Percentiles rank a stretch among this genome's conserved stretches.
Evolutionary conservation across 78 protist species (phyloP).

Genomic region (Pelomyxa schiedti): DNA sequence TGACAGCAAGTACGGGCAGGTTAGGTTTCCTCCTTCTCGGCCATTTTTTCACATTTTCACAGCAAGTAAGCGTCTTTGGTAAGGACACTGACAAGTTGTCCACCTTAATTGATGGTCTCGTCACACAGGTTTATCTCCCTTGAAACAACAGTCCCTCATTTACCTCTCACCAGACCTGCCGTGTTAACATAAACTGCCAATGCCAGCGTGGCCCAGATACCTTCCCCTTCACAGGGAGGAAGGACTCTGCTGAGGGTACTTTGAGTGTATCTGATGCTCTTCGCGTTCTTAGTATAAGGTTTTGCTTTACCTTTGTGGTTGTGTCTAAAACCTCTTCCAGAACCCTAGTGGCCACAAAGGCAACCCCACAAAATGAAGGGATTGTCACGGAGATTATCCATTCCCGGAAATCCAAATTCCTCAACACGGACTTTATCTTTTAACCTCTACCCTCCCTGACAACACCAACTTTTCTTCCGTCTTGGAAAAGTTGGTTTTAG

Average conservation of each 20-base stretch:
- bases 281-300: neutral
- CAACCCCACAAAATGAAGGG: neutral
- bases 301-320: too few relatives aligned
- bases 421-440: neutral
- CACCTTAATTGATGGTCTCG: conserved; percentile 13
- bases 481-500: too few relatives aligned
- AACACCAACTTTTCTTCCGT: too few relatives aligned
- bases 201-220: conserved; percentile 32
- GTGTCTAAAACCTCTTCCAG: too few relatives aligned
- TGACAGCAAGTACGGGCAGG: neutral
- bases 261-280: conserved; percentile 13
- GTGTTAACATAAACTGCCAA: conserved; percentile 34
- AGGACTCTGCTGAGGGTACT: conserved; percentile 20
- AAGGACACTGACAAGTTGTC: neutral
- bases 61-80: conserved; percentile 27
- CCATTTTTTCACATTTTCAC: neutral
- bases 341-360: conserved; percentile 6
- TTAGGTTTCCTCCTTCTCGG: too few relatives aligned
- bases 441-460: too few relatives aligned
- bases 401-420: neutral
- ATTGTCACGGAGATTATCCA: neutral
- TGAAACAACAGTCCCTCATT: too few relatives aligned
- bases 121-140: too few relatives aligned
- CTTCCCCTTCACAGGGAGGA: conserved; percentile 37
- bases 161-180: conserved; percentile 5